These are phyloP conservation scores for Begonia loranthoides DNA, from an alignment of 306 rosid species.

Conservation along the genomic window DNA sequence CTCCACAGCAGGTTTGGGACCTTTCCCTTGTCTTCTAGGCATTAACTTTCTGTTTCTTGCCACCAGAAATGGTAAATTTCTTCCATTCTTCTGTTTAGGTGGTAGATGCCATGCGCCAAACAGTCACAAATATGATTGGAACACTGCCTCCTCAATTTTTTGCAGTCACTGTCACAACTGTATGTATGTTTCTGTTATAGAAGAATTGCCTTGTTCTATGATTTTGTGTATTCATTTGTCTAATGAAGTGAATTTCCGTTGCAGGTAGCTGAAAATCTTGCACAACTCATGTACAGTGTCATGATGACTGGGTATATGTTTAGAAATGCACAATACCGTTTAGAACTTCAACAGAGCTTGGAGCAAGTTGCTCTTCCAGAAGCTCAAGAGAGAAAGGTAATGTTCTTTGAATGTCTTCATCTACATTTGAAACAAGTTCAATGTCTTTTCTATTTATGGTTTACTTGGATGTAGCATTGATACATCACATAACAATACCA, in stretches of 20 bases:
- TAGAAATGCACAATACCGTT: slow-evolving; percentile 81
- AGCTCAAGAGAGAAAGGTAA: slow-evolving; percentile 58
- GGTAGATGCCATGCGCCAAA: slow-evolving; percentile 95
- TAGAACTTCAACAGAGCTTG: slow-evolving; percentile 89
- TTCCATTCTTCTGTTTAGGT: slow-evolving; percentile 35
- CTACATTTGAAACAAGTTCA: too few relatives aligned
- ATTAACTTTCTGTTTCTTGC: background rate
- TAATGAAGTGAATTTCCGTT: slow-evolving; percentile 6
- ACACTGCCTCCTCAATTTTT: slow-evolving; percentile 93
- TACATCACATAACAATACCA: too few relatives aligned
- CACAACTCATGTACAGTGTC: slow-evolving; percentile 96
- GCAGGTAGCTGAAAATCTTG: slow-evolving; percentile 97
- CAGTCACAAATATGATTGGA: slow-evolving; percentile 97
- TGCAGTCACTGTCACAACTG: slow-evolving; percentile 71
- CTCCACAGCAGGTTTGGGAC: slow-evolving; percentile 65
- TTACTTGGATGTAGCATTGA: too few relatives aligned
- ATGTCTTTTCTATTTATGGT: too few relatives aligned
- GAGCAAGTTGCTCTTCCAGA: slow-evolving; percentile 93
- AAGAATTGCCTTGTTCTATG: too few relatives aligned
- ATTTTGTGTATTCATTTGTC: too few relatives aligned
- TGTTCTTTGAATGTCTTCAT: too few relatives aligned
- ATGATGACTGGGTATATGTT: slow-evolving; percentile 99
- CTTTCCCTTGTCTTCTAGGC: background rate
- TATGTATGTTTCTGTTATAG: slow-evolving; percentile 18
- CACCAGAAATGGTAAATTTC: slow-evolving; percentile 4